These are phyloP conservation scores for Dothiorella sarmentorum DNA, from an alignment of 2,329 filamentous ascomycete species.

Conservation along the genomic window DNA sequence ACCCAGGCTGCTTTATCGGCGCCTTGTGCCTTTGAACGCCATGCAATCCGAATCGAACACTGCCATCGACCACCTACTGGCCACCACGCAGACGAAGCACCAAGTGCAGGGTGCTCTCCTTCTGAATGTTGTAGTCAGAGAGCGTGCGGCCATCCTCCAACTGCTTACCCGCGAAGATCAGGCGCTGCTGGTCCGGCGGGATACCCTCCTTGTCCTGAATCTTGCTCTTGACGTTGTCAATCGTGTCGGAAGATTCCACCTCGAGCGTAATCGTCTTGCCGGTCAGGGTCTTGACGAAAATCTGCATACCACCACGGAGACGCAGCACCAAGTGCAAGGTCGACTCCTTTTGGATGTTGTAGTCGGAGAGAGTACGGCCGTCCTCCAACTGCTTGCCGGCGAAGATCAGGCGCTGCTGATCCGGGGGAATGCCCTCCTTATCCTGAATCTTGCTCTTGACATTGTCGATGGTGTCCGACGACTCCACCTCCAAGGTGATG, in stretches of 20 bases:
- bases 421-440: constrained; percentile 94
- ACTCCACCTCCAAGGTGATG: constrained; percentile 65
- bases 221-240: constrained; percentile 92
- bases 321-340: constrained; percentile 83
- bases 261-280: constrained; percentile 95
- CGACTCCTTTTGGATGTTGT: constrained; percentile 94
- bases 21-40: constrained; percentile 14
- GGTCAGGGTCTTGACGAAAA: constrained; percentile 57
- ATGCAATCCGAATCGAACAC: not conserved
- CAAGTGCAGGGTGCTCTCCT: constrained; percentile 63
- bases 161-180: constrained; percentile 93
- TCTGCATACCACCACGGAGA: constrained; percentile 74
- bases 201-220: constrained; percentile 82
- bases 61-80: not conserved
- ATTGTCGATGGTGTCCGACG: constrained; percentile 88
- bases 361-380: constrained; percentile 82
- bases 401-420: constrained; percentile 95
- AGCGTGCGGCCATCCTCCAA: constrained; percentile 88
- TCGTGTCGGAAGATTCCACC: constrained; percentile 83
- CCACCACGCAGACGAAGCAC: constrained; percentile 59
- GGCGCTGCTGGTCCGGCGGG: constrained; percentile 87
- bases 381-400: constrained; percentile 96
- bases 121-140: constrained; percentile 94
- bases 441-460: constrained; percentile 97
- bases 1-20: not conserved